Percentiles rank a stretch among this genome's conserved stretches.
Conservation (phyloP, 1,284 basidiomycete genomes). For the Ustilago hordei region DNA sequence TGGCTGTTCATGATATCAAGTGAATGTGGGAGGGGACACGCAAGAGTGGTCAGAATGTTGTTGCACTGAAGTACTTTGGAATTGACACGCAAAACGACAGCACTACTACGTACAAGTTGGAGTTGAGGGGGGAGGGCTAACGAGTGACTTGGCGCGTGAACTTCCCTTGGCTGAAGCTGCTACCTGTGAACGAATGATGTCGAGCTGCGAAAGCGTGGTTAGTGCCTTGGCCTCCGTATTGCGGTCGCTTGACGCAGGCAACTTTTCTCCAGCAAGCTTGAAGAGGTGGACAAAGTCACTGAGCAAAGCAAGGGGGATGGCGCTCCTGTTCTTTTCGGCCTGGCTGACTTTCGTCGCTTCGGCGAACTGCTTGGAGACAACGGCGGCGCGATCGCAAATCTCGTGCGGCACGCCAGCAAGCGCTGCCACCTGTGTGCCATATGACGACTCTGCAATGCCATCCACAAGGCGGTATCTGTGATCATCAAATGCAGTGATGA, state of each 20-base stretch:
- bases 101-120: constrained; percentile 49
- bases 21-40: not conserved
- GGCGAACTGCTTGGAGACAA: constrained; percentile 62
- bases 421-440: constrained; percentile 73
- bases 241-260: constrained; percentile 29
- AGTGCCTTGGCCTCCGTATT: constrained; percentile 33
- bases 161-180: constrained; percentile 24
- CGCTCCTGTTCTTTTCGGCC: constrained; percentile 55
- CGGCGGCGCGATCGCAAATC: constrained; percentile 65
- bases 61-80: not conserved
- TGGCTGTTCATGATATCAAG: constrained; percentile 13
- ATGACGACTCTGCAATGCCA: constrained; percentile 84
- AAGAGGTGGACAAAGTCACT: constrained; percentile 67
- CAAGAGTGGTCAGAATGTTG: constrained; percentile 17
- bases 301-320: constrained; percentile 58
- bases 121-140: constrained; percentile 19
- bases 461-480: constrained; percentile 64
- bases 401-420: constrained; percentile 65
- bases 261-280: constrained; percentile 34
- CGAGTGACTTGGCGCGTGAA: constrained; percentile 20
- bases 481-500: not conserved
- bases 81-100: constrained; percentile 14
- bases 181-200: constrained; percentile 57
- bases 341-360: constrained; percentile 56
- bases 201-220: constrained; percentile 49